Evolutionary conservation across 192 early-diverging fungal genomes (phyloP), one percentile per base, ranked within the genome.

Genomic region (Martensiomyces pterosporus): DNA sequence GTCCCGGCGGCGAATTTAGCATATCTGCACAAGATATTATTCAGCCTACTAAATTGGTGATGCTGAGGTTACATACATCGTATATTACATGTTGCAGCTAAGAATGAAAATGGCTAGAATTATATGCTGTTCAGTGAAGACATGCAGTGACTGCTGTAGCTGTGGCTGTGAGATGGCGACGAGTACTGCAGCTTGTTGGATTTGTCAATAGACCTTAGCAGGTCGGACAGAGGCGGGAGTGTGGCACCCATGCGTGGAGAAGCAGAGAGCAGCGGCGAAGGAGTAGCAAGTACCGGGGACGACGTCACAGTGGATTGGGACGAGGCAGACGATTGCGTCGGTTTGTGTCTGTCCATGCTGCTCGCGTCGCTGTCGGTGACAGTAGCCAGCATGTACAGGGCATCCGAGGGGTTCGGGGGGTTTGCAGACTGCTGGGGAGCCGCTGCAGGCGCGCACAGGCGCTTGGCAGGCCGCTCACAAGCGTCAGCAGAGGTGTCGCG

Each of bases 351-450:
- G 3, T 38, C 35, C 39, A 47, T 54, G 24, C 13, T 37, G 15
- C 15, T 24, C 4, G 51, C 39, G 23, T 33, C 39, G 26, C 29
- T 49, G 18, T 58, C 60, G 18, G 67, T 63, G 17, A 47, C 67
- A 10, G 60, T 41, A 15, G 55, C 67, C 55, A 70, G 42, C 26
- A 70, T 46, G 26, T 54, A 58, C 32, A 70, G 46, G 29, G 67
- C 55, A 22, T 52, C 55, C 2, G 39, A 43, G 16, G 41, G 25
- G 22, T 17, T 23, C 34, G 34, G 13, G 1, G 42, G 33, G 7
- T 23, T 24, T n/a, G 33, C 24, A 26, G 16, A 27, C 18, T 23
- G n/a, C n/a, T n/a, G n/a, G 4, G 45, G 16, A 1, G 43, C 2
- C 9, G 25, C 39, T 21, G 40, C 39, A 42, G 55, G 17, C 4